Evolutionary conservation across 1,284 basidiomycete species (phyloP), one percentile per base, ranked within the genome.

Genomic region (Tilletia horrida): DNA sequence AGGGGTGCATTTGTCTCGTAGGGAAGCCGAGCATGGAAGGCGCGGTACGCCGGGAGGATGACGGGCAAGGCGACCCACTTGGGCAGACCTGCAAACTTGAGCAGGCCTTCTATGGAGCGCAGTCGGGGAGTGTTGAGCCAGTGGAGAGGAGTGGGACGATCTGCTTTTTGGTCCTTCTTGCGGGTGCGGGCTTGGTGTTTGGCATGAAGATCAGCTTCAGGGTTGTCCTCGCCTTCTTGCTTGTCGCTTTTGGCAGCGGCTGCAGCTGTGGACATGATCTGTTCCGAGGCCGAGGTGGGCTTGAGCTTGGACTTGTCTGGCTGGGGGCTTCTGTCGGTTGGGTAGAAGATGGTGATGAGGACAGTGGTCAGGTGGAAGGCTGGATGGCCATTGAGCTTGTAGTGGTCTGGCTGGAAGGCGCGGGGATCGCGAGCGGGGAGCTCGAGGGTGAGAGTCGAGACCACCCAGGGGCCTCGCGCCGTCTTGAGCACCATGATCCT

Each of bases 271-370:
- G 23, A 6, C n/a, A 23, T 52, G 50, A 52, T 52, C 11, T 52
- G n/a, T 3, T 52, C 50, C n/a, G 21, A 23, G 16, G 55, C 27
- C 4, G 59, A 40, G 9, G 25, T 35, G 13, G 59, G 59, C 21
- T 62, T 62, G 59, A 35, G 31, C 31, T 40, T 62, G 31, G 23
- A 35, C 23, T 23, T 14, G 23, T 43, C 23, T 11, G 59, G 31
- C 13, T 23, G 25, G 7, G 35, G 45, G n/a, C 14, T 16, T 31
- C 16, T 45, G 14, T 67, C 57, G n/a, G 69, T 65, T 0, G 77
- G 77, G 63, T 79, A 79, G 71, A 72, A 79, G 64, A 79, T 64
- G 14, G 74, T 79, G 9, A 79, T 14, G n/a, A 77, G 67, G n/a
- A 71, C 47, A 0, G 76, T 79, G 40, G 76, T 68, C 2, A 71